These are phyloP conservation scores for Rosa persica DNA, from an alignment of 306 rosid genomes.

Conservation along the genomic window DNA sequence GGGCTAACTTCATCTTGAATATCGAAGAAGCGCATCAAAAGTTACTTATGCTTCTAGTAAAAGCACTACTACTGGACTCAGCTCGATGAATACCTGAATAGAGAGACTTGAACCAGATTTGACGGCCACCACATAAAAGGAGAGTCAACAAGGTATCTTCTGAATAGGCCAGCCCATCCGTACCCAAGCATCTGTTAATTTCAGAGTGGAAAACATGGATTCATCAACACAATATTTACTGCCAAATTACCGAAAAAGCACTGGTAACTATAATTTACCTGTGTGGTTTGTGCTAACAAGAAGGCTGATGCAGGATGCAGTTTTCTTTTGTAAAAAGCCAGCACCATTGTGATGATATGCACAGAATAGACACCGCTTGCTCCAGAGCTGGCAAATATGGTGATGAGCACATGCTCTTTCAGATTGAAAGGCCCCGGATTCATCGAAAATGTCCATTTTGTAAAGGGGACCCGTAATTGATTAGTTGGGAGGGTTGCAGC, in stretches of 20 bases:
- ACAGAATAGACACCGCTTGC: slow-evolving; percentile 68
- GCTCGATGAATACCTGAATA: slow-evolving; percentile 53
- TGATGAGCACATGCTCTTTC: slow-evolving; percentile 83
- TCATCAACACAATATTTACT: background rate
- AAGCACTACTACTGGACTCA: too few species aligned
- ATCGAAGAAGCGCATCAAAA: background rate
- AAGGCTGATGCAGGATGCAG: slow-evolving; percentile 63
- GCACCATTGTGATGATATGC: slow-evolving; percentile 67
- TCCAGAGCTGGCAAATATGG: slow-evolving; percentile 77
- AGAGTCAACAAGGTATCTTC: slow-evolving; percentile 79
- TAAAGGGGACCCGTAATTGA: slow-evolving; percentile 35
- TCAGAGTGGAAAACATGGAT: background rate
- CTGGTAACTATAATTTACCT: slow-evolving; percentile 35
- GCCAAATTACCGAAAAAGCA: background rate
- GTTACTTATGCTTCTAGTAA: background rate
- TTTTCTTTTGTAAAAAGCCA: slow-evolving; percentile 67
- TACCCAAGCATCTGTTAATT: slow-evolving; percentile 79
- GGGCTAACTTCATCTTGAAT: background rate
- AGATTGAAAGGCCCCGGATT: slow-evolving; percentile 81
- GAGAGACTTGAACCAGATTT: slow-evolving; percentile 81
- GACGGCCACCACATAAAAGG: slow-evolving; percentile 99
- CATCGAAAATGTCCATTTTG: slow-evolving; percentile 56
- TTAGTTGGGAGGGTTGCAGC: slow-evolving; percentile 63
- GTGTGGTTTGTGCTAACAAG: slow-evolving; percentile 70
- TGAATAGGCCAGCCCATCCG: slow-evolving; percentile 94